Percentiles rank a stretch among this genome's conserved stretches.
Conservation (phyloP, 2,329 filamentous ascomycete species). For the Aspergillus sp. region DNA sequence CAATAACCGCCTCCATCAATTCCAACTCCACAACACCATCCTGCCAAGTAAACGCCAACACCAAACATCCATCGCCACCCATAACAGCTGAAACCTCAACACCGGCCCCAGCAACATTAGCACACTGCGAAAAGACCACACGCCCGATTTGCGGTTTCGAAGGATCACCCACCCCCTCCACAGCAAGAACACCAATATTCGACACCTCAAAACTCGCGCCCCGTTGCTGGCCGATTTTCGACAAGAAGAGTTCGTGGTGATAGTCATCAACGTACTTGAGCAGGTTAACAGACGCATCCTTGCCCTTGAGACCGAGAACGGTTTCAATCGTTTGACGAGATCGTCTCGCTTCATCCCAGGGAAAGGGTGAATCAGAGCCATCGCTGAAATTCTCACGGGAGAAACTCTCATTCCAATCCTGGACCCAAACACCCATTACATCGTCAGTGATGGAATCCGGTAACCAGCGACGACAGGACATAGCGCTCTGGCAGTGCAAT, state of each 20-base stretch:
- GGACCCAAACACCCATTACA: slow-evolving; percentile 34
- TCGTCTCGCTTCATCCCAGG: slow-evolving; percentile 29
- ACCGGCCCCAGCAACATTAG: slow-evolving; percentile 32
- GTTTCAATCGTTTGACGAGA: slow-evolving; percentile 25
- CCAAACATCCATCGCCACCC: slow-evolving; percentile 41
- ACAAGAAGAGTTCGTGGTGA: slow-evolving; percentile 29
- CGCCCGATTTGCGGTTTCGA: slow-evolving; percentile 28
- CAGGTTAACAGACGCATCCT: slow-evolving; percentile 31
- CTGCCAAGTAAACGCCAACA: slow-evolving; percentile 39
- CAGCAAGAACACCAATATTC: slow-evolving; percentile 38
- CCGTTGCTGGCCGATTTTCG: slow-evolving; percentile 35
- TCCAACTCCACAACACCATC: slow-evolving; percentile 29
- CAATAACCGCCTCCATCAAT: slow-evolving; percentile 16
- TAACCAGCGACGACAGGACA: slow-evolving; percentile 37
- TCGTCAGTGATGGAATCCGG: slow-evolving; percentile 28
- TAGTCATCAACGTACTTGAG: slow-evolving; percentile 39
- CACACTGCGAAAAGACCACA: slow-evolving; percentile 44
- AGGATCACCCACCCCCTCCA: slow-evolving; percentile 2
- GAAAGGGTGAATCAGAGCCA: slow-evolving; percentile 11
- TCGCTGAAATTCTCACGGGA: slow-evolving; percentile 12
- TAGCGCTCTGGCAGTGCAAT: slow-evolving; percentile 28
- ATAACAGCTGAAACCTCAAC: slow-evolving; percentile 38
- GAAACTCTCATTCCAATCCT: slow-evolving; percentile 29
- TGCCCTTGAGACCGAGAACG: slow-evolving; percentile 21
- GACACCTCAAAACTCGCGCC: slow-evolving; percentile 41